Evolutionary conservation across 345 rosid genomes (phyloP), one percentile per base, ranked within the genome.

Genomic region (Moricandia arvensis): DNA sequence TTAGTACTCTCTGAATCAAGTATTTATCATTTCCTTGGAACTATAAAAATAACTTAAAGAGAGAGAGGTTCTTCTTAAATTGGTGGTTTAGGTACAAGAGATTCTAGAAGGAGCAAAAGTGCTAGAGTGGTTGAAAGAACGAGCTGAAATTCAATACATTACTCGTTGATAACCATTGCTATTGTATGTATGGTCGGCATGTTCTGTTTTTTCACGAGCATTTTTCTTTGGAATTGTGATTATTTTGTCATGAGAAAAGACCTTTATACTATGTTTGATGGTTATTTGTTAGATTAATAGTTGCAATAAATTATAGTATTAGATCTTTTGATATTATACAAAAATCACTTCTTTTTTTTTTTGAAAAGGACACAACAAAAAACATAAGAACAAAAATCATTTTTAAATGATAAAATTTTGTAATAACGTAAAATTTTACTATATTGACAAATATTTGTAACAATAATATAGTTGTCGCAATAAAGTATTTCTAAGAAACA

Each of bases 21-120:
- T 35, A 37, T 47, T 6, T 12, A 17, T 53, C 18, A 70, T 31
- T 10, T 30, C 59, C 33, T 47, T 54, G 70, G 60, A 63, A 57
- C 59, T 63, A 21, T 54, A 69, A 69, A 69, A 34, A 69, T 30
- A 30, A 55, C 30, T 58, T 38, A 71, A 62, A 47, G 49, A 16
- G 62, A 72, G 67, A 30, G 57, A 8, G 12, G 34, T 64, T 57
- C 26, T 66, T 66, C 21, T 68, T 63, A 8, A 31, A 30, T 5
- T 31, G 82, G 43, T 38, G 74, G 43, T 49, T 57, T 76, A 91
- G 97, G 98, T 94, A 66, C 93, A 87, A 88, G 98, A 94, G 61
- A 76, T 91, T 60, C 81, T 94, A 26, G 97, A 94, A 79, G 98
- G 96, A 73, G 97, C 97, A 34, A 91, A 89, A 82, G 97, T 94